Evolutionary conservation across 129 eudicot species (phyloP).

Genomic region (Deinandra increscens): DNA sequence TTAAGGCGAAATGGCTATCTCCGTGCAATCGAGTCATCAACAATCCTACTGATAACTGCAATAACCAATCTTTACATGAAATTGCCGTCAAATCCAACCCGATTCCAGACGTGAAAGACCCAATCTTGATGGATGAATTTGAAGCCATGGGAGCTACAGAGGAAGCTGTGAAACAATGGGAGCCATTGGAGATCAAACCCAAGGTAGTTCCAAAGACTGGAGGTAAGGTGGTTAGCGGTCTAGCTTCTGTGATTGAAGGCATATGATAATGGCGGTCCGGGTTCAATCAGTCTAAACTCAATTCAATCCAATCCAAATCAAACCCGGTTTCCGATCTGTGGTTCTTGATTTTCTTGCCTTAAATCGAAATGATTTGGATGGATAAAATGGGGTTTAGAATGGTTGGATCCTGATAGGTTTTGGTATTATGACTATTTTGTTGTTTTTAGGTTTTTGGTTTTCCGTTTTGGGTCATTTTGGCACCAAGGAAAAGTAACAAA

Average conservation of each 20-base stretch:
- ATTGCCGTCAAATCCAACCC: not conserved
- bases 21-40: constrained; percentile 38
- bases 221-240: constrained; percentile 51
- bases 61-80: constrained; percentile 8
- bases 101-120: constrained; percentile 23
- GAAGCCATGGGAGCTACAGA: constrained; percentile 16
- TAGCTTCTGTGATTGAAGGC: constrained; percentile 64
- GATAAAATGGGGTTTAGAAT: constrained; percentile 26
- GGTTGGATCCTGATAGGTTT: constrained; percentile 17
- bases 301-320: not conserved
- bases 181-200: constrained; percentile 41
- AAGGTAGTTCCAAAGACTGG: constrained; percentile 41
- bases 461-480: constrained; percentile 21
- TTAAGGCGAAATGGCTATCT: constrained; percentile 87
- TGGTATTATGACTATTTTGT: constrained; percentile 34
- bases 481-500: not conserved
- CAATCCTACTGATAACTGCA: not conserved
- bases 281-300: constrained; percentile 18
- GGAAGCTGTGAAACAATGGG: constrained; percentile 34
- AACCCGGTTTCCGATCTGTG: constrained; percentile 12
- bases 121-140: not conserved
- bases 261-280: constrained; percentile 17
- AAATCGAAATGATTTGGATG: constrained; percentile 23
- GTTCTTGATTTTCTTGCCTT: constrained; percentile 22
- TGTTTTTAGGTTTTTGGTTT: constrained; percentile 16